A percentile compares a stretch with the other conserved stretches of the same genome.
These are phyloP conservation scores for Globomyces sp. DNA, from an alignment of 371 early-diverging fungal genomes.

Conservation along the genomic window DNA sequence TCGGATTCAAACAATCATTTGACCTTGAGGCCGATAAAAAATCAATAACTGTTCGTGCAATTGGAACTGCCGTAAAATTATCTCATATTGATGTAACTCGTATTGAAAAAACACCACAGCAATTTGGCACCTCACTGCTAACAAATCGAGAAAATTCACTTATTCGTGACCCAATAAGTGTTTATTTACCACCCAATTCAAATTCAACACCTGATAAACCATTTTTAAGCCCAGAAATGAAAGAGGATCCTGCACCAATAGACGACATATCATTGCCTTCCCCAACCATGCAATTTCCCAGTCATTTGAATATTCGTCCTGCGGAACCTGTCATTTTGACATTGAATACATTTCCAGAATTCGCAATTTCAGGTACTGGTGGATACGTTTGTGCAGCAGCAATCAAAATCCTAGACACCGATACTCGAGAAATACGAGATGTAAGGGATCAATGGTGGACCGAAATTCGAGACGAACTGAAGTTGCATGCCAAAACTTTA, in stretches of 20 bases:
- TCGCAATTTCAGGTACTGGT: conserved; percentile 58
- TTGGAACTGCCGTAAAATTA: conserved; percentile 66
- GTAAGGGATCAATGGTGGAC: conserved; percentile 71
- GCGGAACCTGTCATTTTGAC: conserved; percentile 39
- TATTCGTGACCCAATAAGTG: not conserved
- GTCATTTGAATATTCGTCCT: not conserved
- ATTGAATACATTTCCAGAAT: conserved; percentile 58
- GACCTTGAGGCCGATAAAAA: conserved; percentile 66
- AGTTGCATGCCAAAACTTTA: conserved; percentile 61
- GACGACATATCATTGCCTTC: conserved; percentile 1
- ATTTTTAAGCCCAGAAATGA: not conserved
- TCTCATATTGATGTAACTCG: conserved; percentile 18
- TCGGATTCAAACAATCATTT: conserved; percentile 67
- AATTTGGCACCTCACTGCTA: too few relatives aligned
- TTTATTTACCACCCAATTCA: not conserved
- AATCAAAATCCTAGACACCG: conserved; percentile 66
- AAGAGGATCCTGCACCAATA: not conserved
- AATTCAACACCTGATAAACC: not conserved
- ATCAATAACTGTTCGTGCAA: conserved; percentile 66
- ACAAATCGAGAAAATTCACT: not conserved
- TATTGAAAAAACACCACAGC: too few relatives aligned
- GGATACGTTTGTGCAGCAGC: conserved; percentile 69
- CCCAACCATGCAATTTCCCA: conserved; percentile 14
- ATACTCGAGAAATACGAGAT: conserved; percentile 40
- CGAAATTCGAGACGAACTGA: conserved; percentile 73